Conservation (phyloP, 306 rosid genomes). For the Rosa persica region DNA sequence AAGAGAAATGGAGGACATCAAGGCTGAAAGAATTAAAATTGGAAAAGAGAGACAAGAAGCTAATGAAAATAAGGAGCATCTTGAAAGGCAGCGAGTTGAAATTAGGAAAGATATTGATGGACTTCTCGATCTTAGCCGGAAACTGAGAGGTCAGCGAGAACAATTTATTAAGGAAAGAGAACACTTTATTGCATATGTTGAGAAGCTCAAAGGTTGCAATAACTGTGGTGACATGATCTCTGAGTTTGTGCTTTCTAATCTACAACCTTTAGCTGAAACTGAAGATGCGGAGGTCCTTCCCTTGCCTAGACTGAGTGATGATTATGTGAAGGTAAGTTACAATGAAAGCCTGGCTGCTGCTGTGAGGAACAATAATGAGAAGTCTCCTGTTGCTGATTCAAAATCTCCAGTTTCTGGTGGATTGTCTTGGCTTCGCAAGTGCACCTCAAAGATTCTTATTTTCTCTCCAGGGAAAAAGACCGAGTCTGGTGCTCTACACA, state of each 20-base stretch:
- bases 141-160: constrained; percentile 71
- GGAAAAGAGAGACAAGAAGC: constrained; percentile 76
- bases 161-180: constrained; percentile 73
- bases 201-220: constrained; percentile 63
- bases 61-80: constrained; percentile 60
- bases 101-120: constrained; percentile 81
- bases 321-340: constrained; percentile 42
- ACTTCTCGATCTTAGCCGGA: constrained; percentile 70
- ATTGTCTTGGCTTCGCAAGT: constrained; percentile 85
- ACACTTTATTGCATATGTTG: constrained; percentile 64
- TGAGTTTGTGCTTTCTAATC: constrained; percentile 70
- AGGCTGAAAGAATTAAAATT: constrained; percentile 63
- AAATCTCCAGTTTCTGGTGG: constrained; percentile 68
- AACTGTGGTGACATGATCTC: constrained; percentile 72
- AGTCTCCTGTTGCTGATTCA: constrained; percentile 39
- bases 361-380: constrained; percentile 44
- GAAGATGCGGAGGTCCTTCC: constrained; percentile 64
- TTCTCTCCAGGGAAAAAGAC: constrained; percentile 62
- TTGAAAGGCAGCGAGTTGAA: constrained; percentile 74
- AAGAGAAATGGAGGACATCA: constrained; percentile 89
- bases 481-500: constrained; percentile 42
- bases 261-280: constrained; percentile 57
- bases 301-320: constrained; percentile 48
- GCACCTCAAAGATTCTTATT: constrained; percentile 82
- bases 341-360: constrained; percentile 39